These are phyloP conservation scores for Eimeria tenella DNA, from an alignment of 169 alveolate genomes.

Conservation along the genomic window DNA sequence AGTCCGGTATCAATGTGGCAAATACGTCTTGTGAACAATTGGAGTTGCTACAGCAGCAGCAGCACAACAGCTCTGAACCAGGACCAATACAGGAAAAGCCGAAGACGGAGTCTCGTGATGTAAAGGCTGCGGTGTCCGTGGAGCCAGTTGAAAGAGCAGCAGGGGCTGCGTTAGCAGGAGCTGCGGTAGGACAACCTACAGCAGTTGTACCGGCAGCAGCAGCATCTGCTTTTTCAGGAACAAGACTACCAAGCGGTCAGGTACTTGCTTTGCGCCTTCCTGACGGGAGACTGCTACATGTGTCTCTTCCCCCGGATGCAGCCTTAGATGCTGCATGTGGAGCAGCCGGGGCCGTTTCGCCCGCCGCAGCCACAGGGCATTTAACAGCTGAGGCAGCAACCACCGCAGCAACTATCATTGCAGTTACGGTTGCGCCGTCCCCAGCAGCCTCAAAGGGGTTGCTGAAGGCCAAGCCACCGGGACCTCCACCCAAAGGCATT, in stretches of 20 bases:
- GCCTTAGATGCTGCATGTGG: constrained; percentile 7
- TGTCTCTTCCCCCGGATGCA: constrained; percentile 28
- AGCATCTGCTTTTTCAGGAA: neutral
- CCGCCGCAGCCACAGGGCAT: constrained; percentile 13
- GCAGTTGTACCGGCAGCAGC: constrained; percentile 11
- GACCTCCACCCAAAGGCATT: neutral
- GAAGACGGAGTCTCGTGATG: neutral
- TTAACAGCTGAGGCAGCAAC: neutral
- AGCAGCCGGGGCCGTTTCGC: constrained; percentile 3
- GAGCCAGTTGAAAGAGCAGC: constrained; percentile 25
- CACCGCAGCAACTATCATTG: neutral
- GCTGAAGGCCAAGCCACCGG: constrained; percentile 45
- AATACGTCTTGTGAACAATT: neutral
- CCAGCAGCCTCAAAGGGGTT: neutral
- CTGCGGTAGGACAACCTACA: neutral
- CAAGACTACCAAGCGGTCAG: neutral
- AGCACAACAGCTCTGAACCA: neutral
- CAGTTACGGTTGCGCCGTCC: neutral
- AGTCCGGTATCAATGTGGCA: neutral
- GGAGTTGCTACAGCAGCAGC: constrained; percentile 13
- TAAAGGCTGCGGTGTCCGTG: neutral
- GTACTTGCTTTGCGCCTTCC: constrained; percentile 41
- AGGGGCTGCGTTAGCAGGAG: constrained; percentile 2
- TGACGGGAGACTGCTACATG: constrained; percentile 43
- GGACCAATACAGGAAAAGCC: neutral